Evolutionary conservation across 352 stramenopile genomes (phyloP), one percentile per base, ranked within the genome.

Genomic region (Pythium phragmitis): DNA sequence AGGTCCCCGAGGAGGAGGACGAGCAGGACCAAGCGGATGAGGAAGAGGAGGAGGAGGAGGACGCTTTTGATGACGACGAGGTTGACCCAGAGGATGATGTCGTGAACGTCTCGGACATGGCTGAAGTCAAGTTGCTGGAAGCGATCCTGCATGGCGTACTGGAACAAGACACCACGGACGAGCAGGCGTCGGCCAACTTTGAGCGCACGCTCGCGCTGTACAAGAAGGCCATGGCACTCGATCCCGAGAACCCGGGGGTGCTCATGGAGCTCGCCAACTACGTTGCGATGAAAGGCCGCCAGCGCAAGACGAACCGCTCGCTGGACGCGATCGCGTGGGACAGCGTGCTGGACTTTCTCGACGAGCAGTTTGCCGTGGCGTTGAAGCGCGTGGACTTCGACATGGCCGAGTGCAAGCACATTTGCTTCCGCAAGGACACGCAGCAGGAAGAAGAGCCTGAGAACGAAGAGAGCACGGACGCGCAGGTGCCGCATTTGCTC

Each of bases 201-300:
- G 62, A 78, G 13, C 73, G 73, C 39, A 90, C 77, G 5, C 56
- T 89, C 23, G 67, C 70, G 55, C 63, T 89, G 7, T 94, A 88
- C 60, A 65, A 87, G 49, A 60, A 77, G 11, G 78, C 82, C 9
- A 76, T 82, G 37, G 74, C 64, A 37, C 58, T 94, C 21, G 78
- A 79, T 52, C 48, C 65, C n/a, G 75, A 75, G 5, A 92, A 80
- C 51, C 72, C 77, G 6, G 82, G 88, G 33, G 79, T 77, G 14
- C 55, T 94, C 17, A 88, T 90, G 73, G 85, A 94, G 65, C 74
- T 88, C 60, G 85, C 82, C 14, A 83, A 79, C 47, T 94, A 89
- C 65, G 57, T 91, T 0, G 70, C 76, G 28, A 69, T 71, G 14
- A 81, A 80, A 42, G 78, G 76, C 26, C 43, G 43, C n/a, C 30